Evolutionary conservation across 2,329 filamentous ascomycete genomes (phyloP).

Genomic region (Colletotrichum siamense): DNA sequence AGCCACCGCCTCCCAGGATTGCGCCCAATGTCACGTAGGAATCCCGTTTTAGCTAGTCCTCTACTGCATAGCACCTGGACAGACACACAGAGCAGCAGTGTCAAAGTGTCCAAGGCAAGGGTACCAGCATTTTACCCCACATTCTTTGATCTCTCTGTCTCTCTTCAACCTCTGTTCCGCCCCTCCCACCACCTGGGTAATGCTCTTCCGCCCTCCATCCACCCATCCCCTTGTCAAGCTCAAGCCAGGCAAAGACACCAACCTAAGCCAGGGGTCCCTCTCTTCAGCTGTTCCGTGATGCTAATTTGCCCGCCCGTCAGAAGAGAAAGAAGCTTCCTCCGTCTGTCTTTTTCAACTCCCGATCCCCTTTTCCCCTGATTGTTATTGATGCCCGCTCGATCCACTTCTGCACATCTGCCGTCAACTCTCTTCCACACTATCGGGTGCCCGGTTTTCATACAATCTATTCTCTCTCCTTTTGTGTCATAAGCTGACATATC

Average conservation of each 20-base stretch:
- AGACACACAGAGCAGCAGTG: neutral
- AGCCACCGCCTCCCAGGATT: neutral
- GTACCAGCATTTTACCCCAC: neutral
- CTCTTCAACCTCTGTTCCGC: neutral
- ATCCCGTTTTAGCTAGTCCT: neutral
- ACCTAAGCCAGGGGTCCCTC: neutral
- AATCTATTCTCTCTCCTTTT: neutral
- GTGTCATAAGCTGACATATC: neutral
- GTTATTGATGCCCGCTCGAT: neutral
- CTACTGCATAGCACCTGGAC: neutral
- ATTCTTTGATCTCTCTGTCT: neutral
- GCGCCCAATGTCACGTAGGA: neutral
- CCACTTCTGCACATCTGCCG: neutral
- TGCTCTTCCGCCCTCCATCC: neutral
- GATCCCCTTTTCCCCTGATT: neutral
- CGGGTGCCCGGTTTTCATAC: neutral
- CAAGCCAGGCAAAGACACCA: neutral
- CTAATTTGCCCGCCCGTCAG: neutral
- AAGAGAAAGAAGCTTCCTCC: neutral
- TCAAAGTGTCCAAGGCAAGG: neutral
- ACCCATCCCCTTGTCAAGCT: neutral
- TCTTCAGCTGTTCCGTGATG: neutral
- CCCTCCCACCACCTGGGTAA: neutral
- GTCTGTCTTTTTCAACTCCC: neutral
- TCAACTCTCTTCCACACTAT: neutral